Evolutionary conservation across 345 rosid genomes (phyloP).

Genomic region (Physaria fendleri): DNA sequence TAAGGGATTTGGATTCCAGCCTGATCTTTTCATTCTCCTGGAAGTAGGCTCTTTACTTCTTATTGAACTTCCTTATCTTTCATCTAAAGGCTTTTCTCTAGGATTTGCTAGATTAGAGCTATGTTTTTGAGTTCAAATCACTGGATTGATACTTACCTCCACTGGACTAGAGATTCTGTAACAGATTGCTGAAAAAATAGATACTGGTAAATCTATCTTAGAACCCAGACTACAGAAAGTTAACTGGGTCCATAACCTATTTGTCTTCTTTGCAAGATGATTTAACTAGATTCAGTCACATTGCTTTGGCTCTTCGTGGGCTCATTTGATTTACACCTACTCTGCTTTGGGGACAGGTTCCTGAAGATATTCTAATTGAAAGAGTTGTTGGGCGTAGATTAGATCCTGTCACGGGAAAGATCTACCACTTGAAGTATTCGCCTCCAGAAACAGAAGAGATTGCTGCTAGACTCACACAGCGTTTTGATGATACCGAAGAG

Average conservation of each 20-base stretch:
- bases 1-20: conserved; percentile 51
- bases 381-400: conserved; percentile 89
- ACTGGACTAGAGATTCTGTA: background rate
- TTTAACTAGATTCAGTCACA: background rate
- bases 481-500: conserved; percentile 93
- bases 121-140: background rate
- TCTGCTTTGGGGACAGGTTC: conserved; percentile 50
- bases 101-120: background rate
- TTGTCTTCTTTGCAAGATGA: background rate
- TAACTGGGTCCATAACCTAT: background rate
- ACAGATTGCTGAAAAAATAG: background rate
- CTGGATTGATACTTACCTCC: background rate
- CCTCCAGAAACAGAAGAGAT: conserved; percentile 89
- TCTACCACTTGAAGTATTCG: conserved; percentile 84
- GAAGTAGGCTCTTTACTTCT: conserved; percentile 46
- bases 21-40: conserved; percentile 80
- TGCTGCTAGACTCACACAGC: conserved; percentile 77
- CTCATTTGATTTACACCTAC: background rate
- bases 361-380: conserved; percentile 83
- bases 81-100: background rate
- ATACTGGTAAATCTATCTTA: background rate
- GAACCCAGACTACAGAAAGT: background rate
- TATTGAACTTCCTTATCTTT: background rate
- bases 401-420: conserved; percentile 92
- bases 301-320: background rate